phyloP scores from a whole-genome alignment of 2,329 filamentous ascomycete genomes.

The Ophidiomyces ophidiicola region DNA sequence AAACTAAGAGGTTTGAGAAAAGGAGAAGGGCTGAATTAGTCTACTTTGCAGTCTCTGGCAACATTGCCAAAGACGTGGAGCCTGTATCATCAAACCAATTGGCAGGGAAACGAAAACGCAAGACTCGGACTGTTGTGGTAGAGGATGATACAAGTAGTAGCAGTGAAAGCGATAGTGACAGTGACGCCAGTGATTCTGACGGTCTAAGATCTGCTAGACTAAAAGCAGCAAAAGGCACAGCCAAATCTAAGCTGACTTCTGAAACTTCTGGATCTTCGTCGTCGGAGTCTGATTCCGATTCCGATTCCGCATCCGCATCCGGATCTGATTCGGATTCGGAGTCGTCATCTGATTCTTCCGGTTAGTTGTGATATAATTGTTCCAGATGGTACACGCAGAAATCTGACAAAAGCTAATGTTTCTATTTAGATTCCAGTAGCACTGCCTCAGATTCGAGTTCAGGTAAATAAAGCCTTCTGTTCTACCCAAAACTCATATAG shows the following conservation, averaged over 20 bases:
- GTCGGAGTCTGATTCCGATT: constrained; percentile 6
- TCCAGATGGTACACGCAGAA: not conserved
- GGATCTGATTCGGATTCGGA: not conserved
- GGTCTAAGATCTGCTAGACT: not conserved
- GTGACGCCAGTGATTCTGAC: constrained; percentile 7
- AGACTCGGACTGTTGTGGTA: constrained; percentile 28
- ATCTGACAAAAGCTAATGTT: not conserved
- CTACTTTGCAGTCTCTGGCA: constrained; percentile 24
- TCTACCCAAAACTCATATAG: too few relatives aligned
- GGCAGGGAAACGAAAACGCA: constrained; percentile 11
- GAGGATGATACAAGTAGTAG: constrained; percentile 33
- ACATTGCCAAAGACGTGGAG: constrained; percentile 11
- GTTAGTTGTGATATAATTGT: not conserved
- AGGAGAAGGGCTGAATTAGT: constrained; percentile 31
- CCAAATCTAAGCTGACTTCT: not conserved
- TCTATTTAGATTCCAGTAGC: not conserved
- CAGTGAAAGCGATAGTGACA: constrained; percentile 21
- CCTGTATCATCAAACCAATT: constrained; percentile 2
- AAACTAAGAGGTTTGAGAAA: constrained; percentile 23
- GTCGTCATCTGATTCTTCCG: constrained; percentile 3
- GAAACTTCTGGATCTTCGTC: constrained; percentile 3
- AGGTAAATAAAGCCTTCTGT: too few relatives aligned
- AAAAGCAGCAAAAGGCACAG: not conserved
- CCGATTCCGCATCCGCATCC: constrained; percentile 11
- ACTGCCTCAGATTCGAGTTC: too few relatives aligned